These are phyloP conservation scores for Albugo candida DNA, from an alignment of 352 stramenopile genomes.

Conservation along the genomic window DNA sequence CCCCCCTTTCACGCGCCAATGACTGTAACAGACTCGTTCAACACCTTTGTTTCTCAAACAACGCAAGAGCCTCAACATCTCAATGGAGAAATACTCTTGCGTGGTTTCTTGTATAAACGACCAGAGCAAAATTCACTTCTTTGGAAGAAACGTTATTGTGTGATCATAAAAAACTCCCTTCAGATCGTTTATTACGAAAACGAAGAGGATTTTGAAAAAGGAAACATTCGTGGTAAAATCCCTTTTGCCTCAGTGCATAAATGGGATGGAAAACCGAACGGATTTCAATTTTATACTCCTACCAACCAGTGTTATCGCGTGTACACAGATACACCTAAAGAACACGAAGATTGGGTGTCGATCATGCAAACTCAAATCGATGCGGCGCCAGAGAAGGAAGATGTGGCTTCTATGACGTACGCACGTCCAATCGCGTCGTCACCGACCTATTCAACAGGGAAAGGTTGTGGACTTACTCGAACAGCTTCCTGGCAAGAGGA, in stretches of 20 bases:
- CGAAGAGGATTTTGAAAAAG: constrained; percentile 49
- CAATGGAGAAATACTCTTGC: constrained; percentile 14
- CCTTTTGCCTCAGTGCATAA: constrained; percentile 58
- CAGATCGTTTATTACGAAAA: constrained; percentile 70
- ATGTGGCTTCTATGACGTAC: constrained; percentile 41
- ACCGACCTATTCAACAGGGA: constrained; percentile 26
- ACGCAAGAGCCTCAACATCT: too few relatives aligned
- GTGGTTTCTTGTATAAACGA: constrained; percentile 64
- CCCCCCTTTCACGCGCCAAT: too few relatives aligned
- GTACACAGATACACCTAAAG: constrained; percentile 53
- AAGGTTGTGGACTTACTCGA: constrained; percentile 19
- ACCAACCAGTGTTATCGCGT: constrained; percentile 70
- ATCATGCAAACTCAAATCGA: constrained; percentile 55
- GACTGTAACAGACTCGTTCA: too few relatives aligned
- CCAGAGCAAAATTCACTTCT: constrained; percentile 66
- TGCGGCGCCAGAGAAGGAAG: constrained; percentile 38
- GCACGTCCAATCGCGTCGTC: constrained; percentile 44
- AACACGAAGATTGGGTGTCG: constrained; percentile 44
- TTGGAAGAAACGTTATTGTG: constrained; percentile 78
- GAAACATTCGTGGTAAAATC: constrained; percentile 63
- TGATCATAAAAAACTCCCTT: constrained; percentile 42
- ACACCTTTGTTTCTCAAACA: too few relatives aligned
- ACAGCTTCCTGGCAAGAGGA: constrained; percentile 67
- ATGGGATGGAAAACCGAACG: constrained; percentile 73
- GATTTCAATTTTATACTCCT: constrained; percentile 76